A percentile compares a stretch with the other conserved stretches of the same genome.
phyloP scores from a whole-genome alignment of 2,329 filamentous ascomycete genomes.

The Oidium heveae region DNA sequence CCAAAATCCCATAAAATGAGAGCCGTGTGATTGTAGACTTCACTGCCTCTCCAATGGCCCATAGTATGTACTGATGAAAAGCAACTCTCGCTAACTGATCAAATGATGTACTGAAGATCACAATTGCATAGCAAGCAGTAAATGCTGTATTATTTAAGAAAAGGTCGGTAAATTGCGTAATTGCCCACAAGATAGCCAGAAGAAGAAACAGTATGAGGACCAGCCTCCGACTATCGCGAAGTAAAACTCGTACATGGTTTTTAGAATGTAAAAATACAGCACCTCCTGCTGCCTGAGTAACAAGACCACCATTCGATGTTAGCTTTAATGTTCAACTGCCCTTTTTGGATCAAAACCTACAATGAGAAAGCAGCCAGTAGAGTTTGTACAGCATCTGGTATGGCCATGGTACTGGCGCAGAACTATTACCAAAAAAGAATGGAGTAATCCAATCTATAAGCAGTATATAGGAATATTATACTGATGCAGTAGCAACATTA shows the following conservation, averaged over 20 bases:
- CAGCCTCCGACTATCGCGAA: slow-evolving; percentile 16
- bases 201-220: slow-evolving; percentile 15
- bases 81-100: slow-evolving; percentile 13
- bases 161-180: slow-evolving; percentile 13
- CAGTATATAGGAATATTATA: neutral
- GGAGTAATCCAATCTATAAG: neutral
- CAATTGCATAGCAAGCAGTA: slow-evolving; percentile 9
- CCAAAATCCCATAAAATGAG: slow-evolving; percentile 11
- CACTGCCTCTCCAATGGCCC: slow-evolving; percentile 11
- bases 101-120: slow-evolving; percentile 12
- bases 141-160: slow-evolving; percentile 7
- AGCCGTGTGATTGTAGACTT: slow-evolving; percentile 9
- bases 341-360: slow-evolving; percentile 6
- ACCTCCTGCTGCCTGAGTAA: slow-evolving; percentile 12
- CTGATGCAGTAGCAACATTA: neutral
- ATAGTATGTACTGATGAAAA: slow-evolving; percentile 14
- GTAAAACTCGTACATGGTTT: slow-evolving; percentile 11
- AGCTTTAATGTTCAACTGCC: slow-evolving; percentile 2
- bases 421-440: neutral
- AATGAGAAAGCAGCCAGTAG: slow-evolving; percentile 14
- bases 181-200: slow-evolving; percentile 13
- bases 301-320: slow-evolving; percentile 11
- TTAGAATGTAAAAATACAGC: slow-evolving; percentile 11
- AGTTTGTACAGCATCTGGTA: slow-evolving; percentile 12
- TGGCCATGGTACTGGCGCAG: slow-evolving; percentile 7